These are phyloP conservation scores for Neurospora tetraspora DNA, from an alignment of 495 filamentous ascomycete species.

Conservation along the genomic window DNA sequence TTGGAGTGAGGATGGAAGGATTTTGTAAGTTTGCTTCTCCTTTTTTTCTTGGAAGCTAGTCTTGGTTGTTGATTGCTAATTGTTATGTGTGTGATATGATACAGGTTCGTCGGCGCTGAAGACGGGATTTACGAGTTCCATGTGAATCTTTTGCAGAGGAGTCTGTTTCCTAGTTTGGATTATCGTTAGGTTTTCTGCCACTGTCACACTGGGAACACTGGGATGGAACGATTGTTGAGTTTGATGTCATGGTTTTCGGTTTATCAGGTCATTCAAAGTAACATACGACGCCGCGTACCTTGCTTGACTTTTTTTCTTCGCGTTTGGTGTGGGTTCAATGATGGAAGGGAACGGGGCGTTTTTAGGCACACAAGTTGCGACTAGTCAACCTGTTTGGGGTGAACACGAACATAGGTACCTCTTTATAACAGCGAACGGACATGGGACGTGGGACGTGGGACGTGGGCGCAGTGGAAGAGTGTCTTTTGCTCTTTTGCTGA, in stretches of 20 bases:
- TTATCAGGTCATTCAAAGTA: background rate
- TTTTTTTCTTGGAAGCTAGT: too few relatives aligned
- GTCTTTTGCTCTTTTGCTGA: background rate
- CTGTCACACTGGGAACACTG: background rate
- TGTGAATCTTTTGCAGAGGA: constrained; percentile 55
- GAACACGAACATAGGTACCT: background rate
- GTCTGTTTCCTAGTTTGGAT: constrained; percentile 50
- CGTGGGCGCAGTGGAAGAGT: background rate
- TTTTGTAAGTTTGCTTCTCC: too few relatives aligned
- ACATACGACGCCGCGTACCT: background rate
- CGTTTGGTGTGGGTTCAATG: background rate
- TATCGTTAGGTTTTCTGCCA: constrained; percentile 33
- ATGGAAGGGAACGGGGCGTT: background rate
- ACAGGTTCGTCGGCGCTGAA: constrained; percentile 60
- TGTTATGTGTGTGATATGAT: too few relatives aligned
- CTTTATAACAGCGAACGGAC: background rate
- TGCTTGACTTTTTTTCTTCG: background rate
- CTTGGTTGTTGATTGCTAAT: too few relatives aligned
- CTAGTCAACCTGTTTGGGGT: background rate
- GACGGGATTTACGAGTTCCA: constrained; percentile 66
- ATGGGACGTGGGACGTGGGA: background rate
- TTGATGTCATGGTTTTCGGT: background rate
- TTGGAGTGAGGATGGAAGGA: constrained; percentile 61
- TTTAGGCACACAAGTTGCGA: background rate
- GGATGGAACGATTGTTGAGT: background rate